Evolutionary conservation across 768 basidiomycete species (phyloP).

Genomic region (Mycena crocata): DNA sequence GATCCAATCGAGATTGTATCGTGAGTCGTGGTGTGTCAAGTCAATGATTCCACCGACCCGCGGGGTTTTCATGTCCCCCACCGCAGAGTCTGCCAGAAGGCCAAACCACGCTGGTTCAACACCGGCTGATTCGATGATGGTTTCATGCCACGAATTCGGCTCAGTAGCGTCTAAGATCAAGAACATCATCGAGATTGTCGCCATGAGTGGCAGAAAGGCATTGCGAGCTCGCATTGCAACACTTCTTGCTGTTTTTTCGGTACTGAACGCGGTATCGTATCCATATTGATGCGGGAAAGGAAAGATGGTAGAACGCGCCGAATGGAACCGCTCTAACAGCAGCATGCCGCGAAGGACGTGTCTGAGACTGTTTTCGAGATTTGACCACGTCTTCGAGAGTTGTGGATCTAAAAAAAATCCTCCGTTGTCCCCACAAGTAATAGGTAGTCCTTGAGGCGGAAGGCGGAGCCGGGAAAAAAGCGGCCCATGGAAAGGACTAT

Average conservation of each 20-base stretch:
- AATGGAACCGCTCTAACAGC: not conserved
- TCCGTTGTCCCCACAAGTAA: not conserved
- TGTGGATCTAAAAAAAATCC: not conserved
- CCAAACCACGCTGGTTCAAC: not conserved
- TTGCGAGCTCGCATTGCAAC: conserved; percentile 7
- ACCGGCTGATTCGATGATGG: not conserved
- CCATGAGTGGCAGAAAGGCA: conserved; percentile 23
- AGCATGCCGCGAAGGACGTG: not conserved
- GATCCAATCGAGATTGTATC: not conserved
- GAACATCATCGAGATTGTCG: not conserved
- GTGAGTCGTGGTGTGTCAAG: not conserved
- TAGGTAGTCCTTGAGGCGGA: not conserved
- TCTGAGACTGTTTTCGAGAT: conserved; percentile 1
- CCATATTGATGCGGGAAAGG: not conserved
- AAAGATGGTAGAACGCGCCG: not conserved
- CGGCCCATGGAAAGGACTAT: conserved; percentile 5
- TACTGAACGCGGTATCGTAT: not conserved
- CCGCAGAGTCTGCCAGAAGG: not conserved
- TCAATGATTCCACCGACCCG: conserved; percentile 23
- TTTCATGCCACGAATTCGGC: not conserved
- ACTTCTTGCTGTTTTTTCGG: not conserved
- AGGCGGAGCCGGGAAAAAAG: not conserved
- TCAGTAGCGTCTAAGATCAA: not conserved
- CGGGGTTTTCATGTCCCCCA: conserved; percentile 3
- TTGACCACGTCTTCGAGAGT: not conserved